Evolutionary conservation across 345 rosid species (phyloP).

Genomic region (Citrus inodora): DNA sequence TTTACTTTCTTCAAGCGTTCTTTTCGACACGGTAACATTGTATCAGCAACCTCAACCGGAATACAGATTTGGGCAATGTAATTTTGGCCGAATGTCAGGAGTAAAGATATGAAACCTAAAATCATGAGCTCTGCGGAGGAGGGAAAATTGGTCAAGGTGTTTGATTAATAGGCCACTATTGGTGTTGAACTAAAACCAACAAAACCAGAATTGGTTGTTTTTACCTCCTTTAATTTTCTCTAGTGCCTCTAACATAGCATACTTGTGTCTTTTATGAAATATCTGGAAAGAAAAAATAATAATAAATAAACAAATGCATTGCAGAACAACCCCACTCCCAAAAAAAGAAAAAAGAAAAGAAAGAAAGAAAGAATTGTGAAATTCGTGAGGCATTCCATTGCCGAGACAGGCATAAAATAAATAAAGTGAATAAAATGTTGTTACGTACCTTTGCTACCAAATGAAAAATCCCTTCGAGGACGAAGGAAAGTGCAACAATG

Average conservation of each 20-base stretch:
- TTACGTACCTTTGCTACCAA: conserved; percentile 41
- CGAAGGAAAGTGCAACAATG: conserved; percentile 65
- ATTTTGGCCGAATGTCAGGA: conserved; percentile 76
- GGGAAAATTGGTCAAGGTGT: not conserved
- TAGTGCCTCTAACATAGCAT: conserved; percentile 78
- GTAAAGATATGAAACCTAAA: conserved; percentile 85
- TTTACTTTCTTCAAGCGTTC: not conserved
- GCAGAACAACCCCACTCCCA: not conserved
- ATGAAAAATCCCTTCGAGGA: conserved; percentile 66
- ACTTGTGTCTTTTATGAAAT: conserved; percentile 47
- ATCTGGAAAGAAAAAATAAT: conserved; percentile 24
- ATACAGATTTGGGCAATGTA: conserved; percentile 73
- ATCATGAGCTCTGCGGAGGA: conserved; percentile 78
- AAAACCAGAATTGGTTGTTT: not conserved
- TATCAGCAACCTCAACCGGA: conserved; percentile 40
- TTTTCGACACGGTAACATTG: conserved; percentile 71
- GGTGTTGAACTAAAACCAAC: not conserved
- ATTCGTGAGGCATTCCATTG: not conserved
- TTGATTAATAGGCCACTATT: not conserved
- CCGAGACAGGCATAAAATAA: not conserved
- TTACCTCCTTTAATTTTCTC: conserved; percentile 79
- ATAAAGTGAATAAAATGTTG: not conserved
- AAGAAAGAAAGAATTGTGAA: not conserved
- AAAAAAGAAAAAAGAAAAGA: too few species aligned
- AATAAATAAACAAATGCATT: not conserved